These are phyloP conservation scores for Aspergillus sclerotioniger DNA, from an alignment of 495 filamentous ascomycete genomes.

Conservation along the genomic window DNA sequence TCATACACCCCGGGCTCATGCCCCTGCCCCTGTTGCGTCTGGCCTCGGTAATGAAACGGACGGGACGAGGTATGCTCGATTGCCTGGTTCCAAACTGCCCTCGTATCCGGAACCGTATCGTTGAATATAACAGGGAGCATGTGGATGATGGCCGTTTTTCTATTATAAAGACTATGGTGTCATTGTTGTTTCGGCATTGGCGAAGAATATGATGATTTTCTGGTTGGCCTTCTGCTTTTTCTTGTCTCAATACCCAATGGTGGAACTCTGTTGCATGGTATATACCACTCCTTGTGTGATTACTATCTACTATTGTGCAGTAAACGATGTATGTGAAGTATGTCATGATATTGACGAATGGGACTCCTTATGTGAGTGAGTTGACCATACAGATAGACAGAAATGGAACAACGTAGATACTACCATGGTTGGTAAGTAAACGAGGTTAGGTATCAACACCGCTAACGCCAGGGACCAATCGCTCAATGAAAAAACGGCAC, in stretches of 20 bases:
- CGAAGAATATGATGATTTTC: too few relatives aligned
- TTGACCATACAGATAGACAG: neutral
- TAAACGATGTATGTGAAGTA: neutral
- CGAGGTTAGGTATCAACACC: neutral
- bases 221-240: too few relatives aligned
- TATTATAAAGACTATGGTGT: too few relatives aligned
- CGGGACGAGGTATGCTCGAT: neutral
- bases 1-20: constrained; percentile 2
- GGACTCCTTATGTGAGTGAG: neutral
- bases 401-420: neutral
- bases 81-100: neutral
- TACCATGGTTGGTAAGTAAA: neutral
- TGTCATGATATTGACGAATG: neutral
- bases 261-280: neutral
- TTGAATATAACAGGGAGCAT: neutral
- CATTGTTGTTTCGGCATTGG: too few relatives aligned
- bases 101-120: constrained; percentile 14
- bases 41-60: neutral
- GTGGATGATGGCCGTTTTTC: constrained; percentile 7
- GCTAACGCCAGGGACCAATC: neutral
- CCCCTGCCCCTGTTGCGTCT: neutral
- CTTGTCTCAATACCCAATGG: neutral
- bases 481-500: neutral
- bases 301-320: neutral
- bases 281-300: neutral